Evolutionary conservation across 257 asterid species (phyloP).

Genomic region (Solanum paucissectum): DNA sequence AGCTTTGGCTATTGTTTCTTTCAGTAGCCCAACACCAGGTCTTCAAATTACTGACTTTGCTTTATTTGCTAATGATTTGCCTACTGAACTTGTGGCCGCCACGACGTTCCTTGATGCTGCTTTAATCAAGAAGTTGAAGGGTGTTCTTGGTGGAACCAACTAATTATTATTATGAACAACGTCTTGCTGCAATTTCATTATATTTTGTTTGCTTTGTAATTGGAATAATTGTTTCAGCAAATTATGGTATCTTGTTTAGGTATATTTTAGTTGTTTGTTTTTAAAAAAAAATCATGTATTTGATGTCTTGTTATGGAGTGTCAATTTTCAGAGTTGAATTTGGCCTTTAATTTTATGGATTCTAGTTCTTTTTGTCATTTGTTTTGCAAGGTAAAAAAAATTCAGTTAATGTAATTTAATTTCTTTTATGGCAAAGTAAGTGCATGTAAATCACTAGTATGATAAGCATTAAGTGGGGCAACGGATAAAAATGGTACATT

Average conservation of each 20-base stretch:
- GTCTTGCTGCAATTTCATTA: background rate
- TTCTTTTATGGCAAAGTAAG: background rate
- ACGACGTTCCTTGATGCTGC: slow-evolving; percentile 53
- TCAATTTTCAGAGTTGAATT: background rate
- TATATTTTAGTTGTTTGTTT: background rate
- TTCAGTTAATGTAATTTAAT: background rate
- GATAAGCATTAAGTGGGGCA: background rate
- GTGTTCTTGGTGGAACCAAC: slow-evolving; percentile 35
- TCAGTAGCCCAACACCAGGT: slow-evolving; percentile 59
- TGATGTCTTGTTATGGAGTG: background rate
- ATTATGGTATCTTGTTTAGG: background rate
- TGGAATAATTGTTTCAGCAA: background rate
- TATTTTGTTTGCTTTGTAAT: background rate
- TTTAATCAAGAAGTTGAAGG: slow-evolving; percentile 45
- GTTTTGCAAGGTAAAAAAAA: background rate
- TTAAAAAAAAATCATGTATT: background rate
- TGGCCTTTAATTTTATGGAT: background rate
- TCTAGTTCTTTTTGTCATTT: background rate
- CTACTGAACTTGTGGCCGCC: slow-evolving; percentile 31
- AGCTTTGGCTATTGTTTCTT: slow-evolving; percentile 43
- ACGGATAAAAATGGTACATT: background rate
- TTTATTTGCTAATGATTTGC: slow-evolving; percentile 39
- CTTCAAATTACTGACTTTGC: slow-evolving; percentile 52
- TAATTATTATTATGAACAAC: background rate
- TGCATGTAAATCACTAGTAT: background rate